Evolutionary conservation across 129 eudicot species (phyloP).

Genomic region (Ambrosia artemisiifolia): DNA sequence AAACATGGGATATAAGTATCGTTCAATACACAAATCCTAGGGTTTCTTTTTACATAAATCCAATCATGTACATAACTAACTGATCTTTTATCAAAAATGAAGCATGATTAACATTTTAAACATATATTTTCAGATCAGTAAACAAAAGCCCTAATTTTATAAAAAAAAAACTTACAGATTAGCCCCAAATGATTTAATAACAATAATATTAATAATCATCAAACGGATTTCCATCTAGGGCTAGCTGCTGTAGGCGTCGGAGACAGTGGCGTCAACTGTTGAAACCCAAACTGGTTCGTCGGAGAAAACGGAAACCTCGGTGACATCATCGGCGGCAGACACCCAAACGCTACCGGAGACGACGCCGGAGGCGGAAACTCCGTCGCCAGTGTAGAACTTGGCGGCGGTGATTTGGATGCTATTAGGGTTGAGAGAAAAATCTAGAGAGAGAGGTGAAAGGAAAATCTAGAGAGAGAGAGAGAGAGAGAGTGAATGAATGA

Average conservation of each 20-base stretch:
- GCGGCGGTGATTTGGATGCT: neutral
- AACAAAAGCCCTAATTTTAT: slow-evolving; percentile 20
- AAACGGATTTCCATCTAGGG: slow-evolving; percentile 55
- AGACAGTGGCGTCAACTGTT: slow-evolving; percentile 51
- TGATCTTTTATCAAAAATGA: too few species aligned
- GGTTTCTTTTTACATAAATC: too few species aligned
- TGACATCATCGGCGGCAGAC: too few species aligned
- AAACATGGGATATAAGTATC: too few species aligned
- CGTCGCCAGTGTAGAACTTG: slow-evolving; percentile 17
- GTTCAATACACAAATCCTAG: too few species aligned
- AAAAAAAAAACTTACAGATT: slow-evolving; percentile 16
- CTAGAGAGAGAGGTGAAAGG: too few species aligned
- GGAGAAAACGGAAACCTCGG: slow-evolving; percentile 56
- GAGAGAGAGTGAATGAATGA: too few species aligned
- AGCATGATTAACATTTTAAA: slow-evolving; percentile 14
- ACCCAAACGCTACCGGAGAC: slow-evolving; percentile 70
- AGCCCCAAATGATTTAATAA: neutral
- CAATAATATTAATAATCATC: too few species aligned
- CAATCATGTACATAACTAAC: too few species aligned
- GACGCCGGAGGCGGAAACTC: slow-evolving; percentile 48
- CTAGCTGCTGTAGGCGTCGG: slow-evolving; percentile 61
- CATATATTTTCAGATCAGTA: slow-evolving; percentile 23
- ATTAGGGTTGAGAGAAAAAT: too few species aligned
- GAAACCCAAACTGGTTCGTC: slow-evolving; percentile 51
- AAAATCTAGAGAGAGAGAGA: too few species aligned